Base-by-base conservation (phyloP, 192 early-diverging fungal species). In the Chytriomyces sp. region DNA sequence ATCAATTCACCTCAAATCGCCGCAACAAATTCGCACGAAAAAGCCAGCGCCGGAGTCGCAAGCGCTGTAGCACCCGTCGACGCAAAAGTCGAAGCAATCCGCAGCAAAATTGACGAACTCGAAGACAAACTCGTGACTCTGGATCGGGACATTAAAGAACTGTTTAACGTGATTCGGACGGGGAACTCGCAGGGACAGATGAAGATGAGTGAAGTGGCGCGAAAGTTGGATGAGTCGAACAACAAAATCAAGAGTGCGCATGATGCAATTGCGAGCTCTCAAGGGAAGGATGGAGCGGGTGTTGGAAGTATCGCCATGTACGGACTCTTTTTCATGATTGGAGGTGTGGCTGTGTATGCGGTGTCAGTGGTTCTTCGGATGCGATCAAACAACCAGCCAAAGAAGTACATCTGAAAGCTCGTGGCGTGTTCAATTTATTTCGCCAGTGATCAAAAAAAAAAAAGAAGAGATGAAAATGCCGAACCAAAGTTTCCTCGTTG, bases 271-370 rank as follows among this genome's bases (percentile, higher is more conserved):
- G 67, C 67, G 5, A 35, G 48, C 26, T 45, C 8, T 16, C 45
- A 16, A 8, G 44, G 11, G 11, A 20, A n/a, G 6, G 53, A 18
- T 6, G 67, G 26, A 0, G 63, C 13, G 28, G 61, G 45, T 8
- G 23, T 5, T 26, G 60, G 72, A 18, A 24, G 24, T 43, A 10
- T 69, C 9, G 73, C 64, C 24, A 50, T 65, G 63, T 77, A 77
- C 44, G 50, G 20, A 7, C 44, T 77, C 45, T 76, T 80, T 61
- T 80, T 80, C 45, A 28, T 80, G 18, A 9, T 77, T 28, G 79
- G 79, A 2, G 72, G 66, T 7, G 48, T 80, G 5, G 63, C 61
- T 35, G 75, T 80, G 6, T 80, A 80, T 50, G 79, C 68, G n/a
- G 44, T 75, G 13, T 62, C 46, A 18, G 69, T 77, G 20, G 45